A percentile compares a stretch with the other conserved stretches of the same genome.
Evolutionary conservation across 331 rosid genomes (phyloP).

Genomic region (Spiraea crenata): DNA sequence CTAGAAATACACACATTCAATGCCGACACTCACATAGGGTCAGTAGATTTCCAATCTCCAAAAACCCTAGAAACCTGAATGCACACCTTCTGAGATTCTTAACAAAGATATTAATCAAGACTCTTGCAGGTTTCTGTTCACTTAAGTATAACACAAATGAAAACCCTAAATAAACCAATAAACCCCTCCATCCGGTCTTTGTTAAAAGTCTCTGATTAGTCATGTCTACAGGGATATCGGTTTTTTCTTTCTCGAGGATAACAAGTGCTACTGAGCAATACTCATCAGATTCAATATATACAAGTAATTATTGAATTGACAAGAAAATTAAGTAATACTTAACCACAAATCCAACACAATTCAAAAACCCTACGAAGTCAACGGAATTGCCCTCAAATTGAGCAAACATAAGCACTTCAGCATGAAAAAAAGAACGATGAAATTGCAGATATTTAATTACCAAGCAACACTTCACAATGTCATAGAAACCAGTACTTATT

Average conservation of each 20-base stretch:
- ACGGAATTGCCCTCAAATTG: neutral
- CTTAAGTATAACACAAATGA: neutral
- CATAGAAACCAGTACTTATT: neutral
- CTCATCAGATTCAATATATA: neutral
- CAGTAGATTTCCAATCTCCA: neutral
- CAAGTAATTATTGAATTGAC: neutral
- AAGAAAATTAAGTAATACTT: neutral
- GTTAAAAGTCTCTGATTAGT: neutral
- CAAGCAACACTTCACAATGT: too few relatives aligned
- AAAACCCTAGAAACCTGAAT: neutral
- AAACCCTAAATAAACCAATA: neutral
- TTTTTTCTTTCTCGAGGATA: too few relatives aligned
- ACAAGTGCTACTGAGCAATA: neutral
- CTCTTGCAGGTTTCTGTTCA: neutral
- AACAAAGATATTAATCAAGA: neutral
- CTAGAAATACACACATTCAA: too few relatives aligned
- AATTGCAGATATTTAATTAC: neutral
- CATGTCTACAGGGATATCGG: neutral
- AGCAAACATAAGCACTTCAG: neutral
- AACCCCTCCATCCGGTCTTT: neutral
- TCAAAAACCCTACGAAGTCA: neutral
- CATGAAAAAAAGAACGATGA: neutral
- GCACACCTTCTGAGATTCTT: neutral
- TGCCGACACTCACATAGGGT: neutral
- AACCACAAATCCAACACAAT: neutral